Evolutionary conservation across 2,329 filamentous ascomycete species (phyloP).

Genomic region (Ustilaginoidea virens): DNA sequence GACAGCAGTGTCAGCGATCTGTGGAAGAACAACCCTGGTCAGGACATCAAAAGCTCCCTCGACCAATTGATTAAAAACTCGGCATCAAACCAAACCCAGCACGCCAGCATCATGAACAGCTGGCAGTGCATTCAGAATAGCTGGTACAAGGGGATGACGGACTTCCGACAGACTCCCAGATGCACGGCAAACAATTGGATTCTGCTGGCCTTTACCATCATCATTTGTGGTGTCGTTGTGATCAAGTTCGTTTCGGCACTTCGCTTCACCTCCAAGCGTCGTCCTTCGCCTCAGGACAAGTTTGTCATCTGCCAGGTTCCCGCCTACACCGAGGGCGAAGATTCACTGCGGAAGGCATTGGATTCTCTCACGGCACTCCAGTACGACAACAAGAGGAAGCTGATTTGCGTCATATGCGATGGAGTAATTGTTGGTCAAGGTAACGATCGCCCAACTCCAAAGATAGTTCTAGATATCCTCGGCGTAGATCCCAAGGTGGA

Average conservation of each 20-base stretch:
- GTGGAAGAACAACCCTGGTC: constrained; percentile 62
- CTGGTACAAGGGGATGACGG: constrained; percentile 69
- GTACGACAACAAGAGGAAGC: constrained; percentile 96
- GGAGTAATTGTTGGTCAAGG: constrained; percentile 93
- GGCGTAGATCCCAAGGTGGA: constrained; percentile 95
- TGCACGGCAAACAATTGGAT: constrained; percentile 90
- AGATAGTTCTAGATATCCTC: constrained; percentile 93
- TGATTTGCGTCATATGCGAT: constrained; percentile 92
- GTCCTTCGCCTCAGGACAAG: constrained; percentile 85
- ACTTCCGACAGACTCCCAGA: constrained; percentile 62
- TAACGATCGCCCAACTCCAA: constrained; percentile 91
- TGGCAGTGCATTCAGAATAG: constrained; percentile 68
- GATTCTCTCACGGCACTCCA: constrained; percentile 89
- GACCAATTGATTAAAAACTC: constrained; percentile 33
- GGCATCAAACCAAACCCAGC: constrained; percentile 33
- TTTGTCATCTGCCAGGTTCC: constrained; percentile 98
- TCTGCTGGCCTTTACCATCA: constrained; percentile 70
- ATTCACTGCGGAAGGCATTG: constrained; percentile 79
- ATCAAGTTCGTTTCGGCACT: constrained; percentile 87
- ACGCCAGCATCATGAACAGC: constrained; percentile 42
- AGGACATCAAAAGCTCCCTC: constrained; percentile 57
- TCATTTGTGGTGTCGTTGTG: constrained; percentile 65
- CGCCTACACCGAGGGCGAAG: constrained; percentile 95
- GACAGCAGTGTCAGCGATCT: constrained; percentile 50
- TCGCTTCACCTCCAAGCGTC: constrained; percentile 82